These are phyloP conservation scores for Rhazya stricta DNA, from an alignment of 257 asterid species.

Conservation along the genomic window DNA sequence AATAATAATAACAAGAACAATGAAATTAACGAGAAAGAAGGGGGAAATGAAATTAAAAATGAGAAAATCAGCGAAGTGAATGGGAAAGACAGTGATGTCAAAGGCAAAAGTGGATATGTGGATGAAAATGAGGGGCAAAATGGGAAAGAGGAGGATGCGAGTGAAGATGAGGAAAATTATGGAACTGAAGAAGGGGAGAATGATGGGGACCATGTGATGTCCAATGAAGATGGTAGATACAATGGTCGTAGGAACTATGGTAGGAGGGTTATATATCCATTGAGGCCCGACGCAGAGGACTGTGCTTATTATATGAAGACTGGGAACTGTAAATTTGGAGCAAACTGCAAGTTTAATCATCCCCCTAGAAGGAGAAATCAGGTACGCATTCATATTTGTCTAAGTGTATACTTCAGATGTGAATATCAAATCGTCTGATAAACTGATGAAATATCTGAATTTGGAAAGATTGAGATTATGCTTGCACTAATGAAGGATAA, in stretches of 20 bases:
- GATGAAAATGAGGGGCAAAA: slow-evolving; percentile 5
- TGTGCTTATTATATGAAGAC: slow-evolving; percentile 70
- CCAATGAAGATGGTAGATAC: slow-evolving; percentile 13
- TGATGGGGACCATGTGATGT: background rate
- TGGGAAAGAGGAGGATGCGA: slow-evolving; percentile 3
- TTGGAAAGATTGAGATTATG: background rate
- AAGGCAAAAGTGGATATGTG: slow-evolving; percentile 14
- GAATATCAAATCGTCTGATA: background rate
- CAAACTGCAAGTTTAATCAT: slow-evolving; percentile 85
- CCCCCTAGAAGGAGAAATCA: slow-evolving; percentile 61
- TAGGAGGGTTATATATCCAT: slow-evolving; percentile 49
- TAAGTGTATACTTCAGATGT: background rate
- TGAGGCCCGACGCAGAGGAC: slow-evolving; percentile 87
- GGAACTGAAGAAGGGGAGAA: slow-evolving; percentile 19
- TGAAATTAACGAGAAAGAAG: slow-evolving; percentile 12
- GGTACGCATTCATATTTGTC: slow-evolving; percentile 28
- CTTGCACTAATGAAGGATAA: background rate
- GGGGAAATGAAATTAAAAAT: slow-evolving; percentile 8
- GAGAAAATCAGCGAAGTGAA: slow-evolving; percentile 3
- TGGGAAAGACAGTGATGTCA: slow-evolving; percentile 7
- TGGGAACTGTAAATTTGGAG: slow-evolving; percentile 79
- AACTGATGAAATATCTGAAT: background rate
- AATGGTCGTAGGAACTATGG: slow-evolving; percentile 6
- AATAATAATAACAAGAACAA: background rate
- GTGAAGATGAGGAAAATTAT: slow-evolving; percentile 7